phyloP scores from a whole-genome alignment of 495 filamentous ascomycete species.

The Penicillium pulvis region DNA sequence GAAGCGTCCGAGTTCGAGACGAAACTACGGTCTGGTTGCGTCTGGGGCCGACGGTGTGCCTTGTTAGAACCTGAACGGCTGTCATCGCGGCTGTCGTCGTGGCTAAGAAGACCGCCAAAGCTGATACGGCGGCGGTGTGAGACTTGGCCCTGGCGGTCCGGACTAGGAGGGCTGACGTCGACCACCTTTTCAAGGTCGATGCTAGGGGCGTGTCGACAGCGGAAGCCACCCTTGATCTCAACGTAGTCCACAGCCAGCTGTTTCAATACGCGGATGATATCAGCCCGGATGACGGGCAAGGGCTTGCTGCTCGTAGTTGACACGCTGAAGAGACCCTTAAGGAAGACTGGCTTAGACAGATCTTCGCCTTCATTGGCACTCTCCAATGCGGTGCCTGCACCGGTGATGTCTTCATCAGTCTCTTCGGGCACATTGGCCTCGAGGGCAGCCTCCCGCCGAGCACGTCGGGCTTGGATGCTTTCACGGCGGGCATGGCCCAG shows the following conservation, averaged over 20 bases:
- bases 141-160: slow-evolving; percentile 51
- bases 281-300: slow-evolving; percentile 76
- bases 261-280: slow-evolving; percentile 89
- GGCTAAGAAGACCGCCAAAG: slow-evolving; percentile 70
- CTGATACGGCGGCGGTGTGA: slow-evolving; percentile 79
- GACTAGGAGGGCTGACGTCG: slow-evolving; percentile 59
- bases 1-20: slow-evolving; percentile 76
- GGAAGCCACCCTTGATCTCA: slow-evolving; percentile 94
- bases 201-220: slow-evolving; percentile 82
- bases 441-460: slow-evolving; percentile 64
- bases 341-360: slow-evolving; percentile 84
- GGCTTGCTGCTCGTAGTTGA: slow-evolving; percentile 94
- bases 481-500: slow-evolving; percentile 87
- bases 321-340: slow-evolving; percentile 98
- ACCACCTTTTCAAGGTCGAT: slow-evolving; percentile 78
- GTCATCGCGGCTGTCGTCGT: slow-evolving; percentile 55
- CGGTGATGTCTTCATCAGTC: slow-evolving; percentile 62
- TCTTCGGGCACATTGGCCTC: slow-evolving; percentile 79
- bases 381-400: slow-evolving; percentile 51
- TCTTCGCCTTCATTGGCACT: slow-evolving; percentile 56
- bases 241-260: slow-evolving; percentile 85
- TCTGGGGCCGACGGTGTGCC: slow-evolving; percentile 42
- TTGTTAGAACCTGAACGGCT: slow-evolving; percentile 30
- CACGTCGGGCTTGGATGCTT: slow-evolving; percentile 82
- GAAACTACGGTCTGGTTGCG: slow-evolving; percentile 67